phyloP scores from a whole-genome alignment of 2,329 filamentous ascomycete species.

The Trichoderma gracile region DNA sequence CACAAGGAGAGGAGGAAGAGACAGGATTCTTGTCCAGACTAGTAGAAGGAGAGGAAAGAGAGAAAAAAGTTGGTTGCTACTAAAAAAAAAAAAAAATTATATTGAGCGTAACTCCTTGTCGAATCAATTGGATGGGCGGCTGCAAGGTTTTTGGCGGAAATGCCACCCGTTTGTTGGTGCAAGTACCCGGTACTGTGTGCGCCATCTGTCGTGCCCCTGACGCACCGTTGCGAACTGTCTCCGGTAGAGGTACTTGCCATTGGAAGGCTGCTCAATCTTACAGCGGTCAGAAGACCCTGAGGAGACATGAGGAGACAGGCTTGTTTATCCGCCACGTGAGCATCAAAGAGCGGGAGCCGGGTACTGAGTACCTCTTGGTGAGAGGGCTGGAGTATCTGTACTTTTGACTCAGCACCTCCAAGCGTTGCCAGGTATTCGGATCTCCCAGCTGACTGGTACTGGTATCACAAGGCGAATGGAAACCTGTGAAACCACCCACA shows the following conservation, averaged over 20 bases:
- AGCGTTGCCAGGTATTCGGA: not conserved
- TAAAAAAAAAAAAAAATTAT: constrained; percentile 19
- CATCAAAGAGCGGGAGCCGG: not conserved
- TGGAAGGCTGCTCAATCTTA: not conserved
- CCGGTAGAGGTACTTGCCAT: too few species aligned
- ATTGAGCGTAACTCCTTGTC: not conserved
- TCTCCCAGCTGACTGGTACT: not conserved
- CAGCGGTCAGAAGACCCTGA: constrained; percentile 24
- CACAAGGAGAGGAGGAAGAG: constrained; percentile 7
- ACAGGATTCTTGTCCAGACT: constrained; percentile 10
- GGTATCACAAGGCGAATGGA: not conserved
- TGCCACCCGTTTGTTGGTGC: not conserved
- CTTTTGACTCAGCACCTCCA: not conserved
- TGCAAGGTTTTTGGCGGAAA: constrained; percentile 23
- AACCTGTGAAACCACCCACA: not conserved
- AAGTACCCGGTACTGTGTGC: constrained; percentile 11
- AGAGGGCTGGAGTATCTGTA: not conserved
- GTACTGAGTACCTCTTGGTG: not conserved
- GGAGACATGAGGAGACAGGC: not conserved
- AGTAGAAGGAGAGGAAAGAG: not conserved
- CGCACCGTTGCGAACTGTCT: not conserved
- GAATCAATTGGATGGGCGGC: constrained; percentile 18
- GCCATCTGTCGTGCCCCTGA: not conserved
- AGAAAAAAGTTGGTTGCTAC: constrained; percentile 6
- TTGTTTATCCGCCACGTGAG: constrained; percentile 18